Conservation (phyloP, 352 stramenopile genomes). For the Phytophthora ramorum region DNA sequence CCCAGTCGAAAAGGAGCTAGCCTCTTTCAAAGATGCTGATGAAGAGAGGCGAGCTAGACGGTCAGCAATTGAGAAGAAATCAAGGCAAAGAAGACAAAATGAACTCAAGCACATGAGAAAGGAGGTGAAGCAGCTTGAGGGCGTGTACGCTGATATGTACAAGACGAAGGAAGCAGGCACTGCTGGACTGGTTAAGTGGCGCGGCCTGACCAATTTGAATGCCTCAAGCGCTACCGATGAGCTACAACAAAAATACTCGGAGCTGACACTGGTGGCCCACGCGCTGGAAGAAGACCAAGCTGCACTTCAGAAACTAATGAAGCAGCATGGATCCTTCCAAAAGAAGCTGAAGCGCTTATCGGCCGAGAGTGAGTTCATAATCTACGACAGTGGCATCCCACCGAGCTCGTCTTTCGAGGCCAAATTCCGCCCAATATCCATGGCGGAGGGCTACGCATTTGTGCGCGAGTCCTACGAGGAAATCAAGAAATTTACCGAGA, state of each 20-base stretch:
- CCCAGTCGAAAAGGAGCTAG: constrained; percentile 9
- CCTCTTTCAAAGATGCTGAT: constrained; percentile 7
- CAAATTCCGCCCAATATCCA: constrained; percentile 25
- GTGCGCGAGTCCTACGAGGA: constrained; percentile 56
- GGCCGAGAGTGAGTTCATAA: constrained; percentile 1
- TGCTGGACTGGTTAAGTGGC: constrained; percentile 15
- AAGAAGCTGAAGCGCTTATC: constrained; percentile 20
- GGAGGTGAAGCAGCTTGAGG: constrained; percentile 57
- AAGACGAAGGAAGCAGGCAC: constrained; percentile 16
- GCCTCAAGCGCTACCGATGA: neutral
- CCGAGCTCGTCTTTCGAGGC: constrained; percentile 43
- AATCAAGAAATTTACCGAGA: constrained; percentile 40
- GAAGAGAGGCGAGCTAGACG: constrained; percentile 41
- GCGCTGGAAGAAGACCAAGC: constrained; percentile 51
- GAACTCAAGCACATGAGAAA: constrained; percentile 46
- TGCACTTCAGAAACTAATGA: constrained; percentile 28
- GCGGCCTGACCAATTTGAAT: neutral
- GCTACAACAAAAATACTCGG: constrained; percentile 27
- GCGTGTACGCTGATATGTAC: constrained; percentile 42
- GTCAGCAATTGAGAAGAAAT: constrained; percentile 63
- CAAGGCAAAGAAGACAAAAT: constrained; percentile 31
- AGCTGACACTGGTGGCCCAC: constrained; percentile 45
- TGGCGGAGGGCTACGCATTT: constrained; percentile 41
- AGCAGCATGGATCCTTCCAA: constrained; percentile 34
- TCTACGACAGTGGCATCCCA: constrained; percentile 37